Evolutionary conservation across 352 stramenopile species (phyloP).

Genomic region (Phytophthora colocasiae): DNA sequence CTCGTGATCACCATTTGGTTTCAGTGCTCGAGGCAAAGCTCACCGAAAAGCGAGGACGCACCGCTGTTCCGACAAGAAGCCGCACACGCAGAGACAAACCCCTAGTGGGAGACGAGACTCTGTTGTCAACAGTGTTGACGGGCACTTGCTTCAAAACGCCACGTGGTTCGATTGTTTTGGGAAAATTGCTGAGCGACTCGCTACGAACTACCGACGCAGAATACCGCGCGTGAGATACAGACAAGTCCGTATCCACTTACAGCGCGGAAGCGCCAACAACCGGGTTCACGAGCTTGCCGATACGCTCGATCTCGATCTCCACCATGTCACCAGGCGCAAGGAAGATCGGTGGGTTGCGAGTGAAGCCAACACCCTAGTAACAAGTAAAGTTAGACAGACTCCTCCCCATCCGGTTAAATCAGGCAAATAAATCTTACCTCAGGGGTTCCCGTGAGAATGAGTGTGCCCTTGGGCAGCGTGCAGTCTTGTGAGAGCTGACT

Average conservation of each 20-base stretch:
- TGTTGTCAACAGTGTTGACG: slow-evolving; percentile 3
- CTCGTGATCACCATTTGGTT: slow-evolving; percentile 12
- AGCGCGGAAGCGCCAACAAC: slow-evolving; percentile 76
- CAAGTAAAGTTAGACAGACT: slow-evolving; percentile 4
- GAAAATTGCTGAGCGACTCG: slow-evolving; percentile 9
- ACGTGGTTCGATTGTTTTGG: slow-evolving; percentile 12
- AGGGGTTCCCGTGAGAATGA: slow-evolving; percentile 92
- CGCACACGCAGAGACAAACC: slow-evolving; percentile 22
- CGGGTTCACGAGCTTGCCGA: slow-evolving; percentile 89
- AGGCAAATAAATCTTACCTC: slow-evolving; percentile 51
- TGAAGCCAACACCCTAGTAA: slow-evolving; percentile 84
- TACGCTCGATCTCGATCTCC: slow-evolving; percentile 91
- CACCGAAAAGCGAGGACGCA: slow-evolving; percentile 23
- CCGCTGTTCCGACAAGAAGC: slow-evolving; percentile 2
- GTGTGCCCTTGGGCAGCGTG: slow-evolving; percentile 85
- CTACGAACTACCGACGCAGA: slow-evolving; percentile 5
- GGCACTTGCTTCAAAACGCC: slow-evolving; percentile 26
- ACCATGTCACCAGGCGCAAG: slow-evolving; percentile 89
- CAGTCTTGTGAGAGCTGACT: slow-evolving; percentile 91
- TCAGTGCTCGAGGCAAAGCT: slow-evolving; percentile 22
- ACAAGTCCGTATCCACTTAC: slow-evolving; percentile 30
- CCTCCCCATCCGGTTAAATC: not conserved
- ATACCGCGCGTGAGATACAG: not conserved
- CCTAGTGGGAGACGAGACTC: slow-evolving; percentile 25
- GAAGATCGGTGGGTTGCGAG: slow-evolving; percentile 86